Evolutionary conservation across 2,329 filamentous ascomycete species (phyloP).

Genomic region (Talaromyces sp.): DNA sequence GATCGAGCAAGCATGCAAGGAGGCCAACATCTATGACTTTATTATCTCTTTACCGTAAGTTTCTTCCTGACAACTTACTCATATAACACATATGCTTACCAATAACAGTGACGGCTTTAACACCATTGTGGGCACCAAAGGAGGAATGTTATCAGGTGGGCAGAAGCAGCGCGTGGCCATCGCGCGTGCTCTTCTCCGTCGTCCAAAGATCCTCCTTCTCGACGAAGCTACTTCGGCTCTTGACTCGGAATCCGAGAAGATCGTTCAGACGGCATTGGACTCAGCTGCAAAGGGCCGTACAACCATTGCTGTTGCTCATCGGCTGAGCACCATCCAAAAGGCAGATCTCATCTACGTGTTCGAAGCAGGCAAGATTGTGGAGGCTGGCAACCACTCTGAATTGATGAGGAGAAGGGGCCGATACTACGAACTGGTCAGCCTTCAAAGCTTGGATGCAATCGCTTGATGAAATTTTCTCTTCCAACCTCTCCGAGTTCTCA

Average conservation of each 20-base stretch:
- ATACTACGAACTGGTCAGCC: conserved; percentile 77
- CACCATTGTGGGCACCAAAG: conserved; percentile 85
- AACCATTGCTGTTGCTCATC: conserved; percentile 91
- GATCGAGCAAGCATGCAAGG: conserved; percentile 77
- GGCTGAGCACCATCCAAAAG: conserved; percentile 89
- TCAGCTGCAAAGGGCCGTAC: conserved; percentile 81
- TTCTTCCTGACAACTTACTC: conserved; percentile 3
- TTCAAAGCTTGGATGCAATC: conserved; percentile 73
- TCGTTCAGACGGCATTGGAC: conserved; percentile 72
- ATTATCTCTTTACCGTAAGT: conserved; percentile 75
- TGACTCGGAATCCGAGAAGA: conserved; percentile 54
- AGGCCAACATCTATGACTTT: conserved; percentile 92
- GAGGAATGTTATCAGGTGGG: conserved; percentile 80
- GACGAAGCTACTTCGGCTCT: conserved; percentile 71
- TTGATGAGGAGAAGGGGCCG: conserved; percentile 70
- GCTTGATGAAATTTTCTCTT: no score
- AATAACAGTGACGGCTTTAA: conserved; percentile 69
- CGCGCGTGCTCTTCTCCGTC: conserved; percentile 84
- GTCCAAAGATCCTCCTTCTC: conserved; percentile 82
- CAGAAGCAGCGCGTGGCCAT: conserved; percentile 96
- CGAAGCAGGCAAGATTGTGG: conserved; percentile 82
- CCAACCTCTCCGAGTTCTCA: no score
- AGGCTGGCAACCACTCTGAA: conserved; percentile 77
- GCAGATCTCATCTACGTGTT: conserved; percentile 97
- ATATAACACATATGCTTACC: neutral